Base-by-base conservation (phyloP, 495 filamentous ascomycete species). In the Aeminium ludgeri region DNA sequence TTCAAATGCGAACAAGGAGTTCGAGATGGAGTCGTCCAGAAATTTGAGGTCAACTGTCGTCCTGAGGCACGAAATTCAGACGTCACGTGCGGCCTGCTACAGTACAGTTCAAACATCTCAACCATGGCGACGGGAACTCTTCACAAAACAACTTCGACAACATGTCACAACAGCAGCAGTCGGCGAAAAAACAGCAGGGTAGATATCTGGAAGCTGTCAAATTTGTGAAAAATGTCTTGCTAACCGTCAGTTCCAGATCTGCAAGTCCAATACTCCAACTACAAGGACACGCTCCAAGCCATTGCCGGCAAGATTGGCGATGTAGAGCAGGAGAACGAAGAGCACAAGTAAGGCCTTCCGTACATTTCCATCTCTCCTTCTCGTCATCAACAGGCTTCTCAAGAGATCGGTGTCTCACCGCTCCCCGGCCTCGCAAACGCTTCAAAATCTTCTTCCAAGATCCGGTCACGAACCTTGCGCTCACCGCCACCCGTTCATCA, bases 301-400 rank as follows among this genome's bases (percentile, higher is more conserved):
- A 69, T 97, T 48, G 91, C 89, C 12, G 75, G 82, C 54, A 96
- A 94, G 64, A 94, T 96, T 48, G 89, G 89, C 6, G 86, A 95
- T 56, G 80, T 97, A 38, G 89, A 97, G 62, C 82, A 91, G 56
- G 89, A 97, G 53, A 76, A 82, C 19, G 89, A 97, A 59, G 89
- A 97, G 58, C 89, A 97, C 66, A 96, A 89, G 89, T 97, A 61
- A 61, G 80, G 67, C 34, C 18, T 33, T 17, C 17, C 6, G 25
- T 8, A n/a, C 10, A 2, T 18, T 12, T 28, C 2, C 11, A 34
- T 23, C 28, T 13, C 18, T n/a, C 33, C 17, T 3, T 38, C 17
- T 32, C 16, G 23, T 25, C 23, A 28, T 19, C 7, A 25, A 1
- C 15, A n/a, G n/a, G 16, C 20, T 31, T 30, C 20, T 48, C 34